A percentile compares a stretch with the other conserved stretches of the same genome.
These are phyloP conservation scores for Parastagonospora nodorum DNA, from an alignment of 2,329 filamentous ascomycete genomes.

Conservation along the genomic window DNA sequence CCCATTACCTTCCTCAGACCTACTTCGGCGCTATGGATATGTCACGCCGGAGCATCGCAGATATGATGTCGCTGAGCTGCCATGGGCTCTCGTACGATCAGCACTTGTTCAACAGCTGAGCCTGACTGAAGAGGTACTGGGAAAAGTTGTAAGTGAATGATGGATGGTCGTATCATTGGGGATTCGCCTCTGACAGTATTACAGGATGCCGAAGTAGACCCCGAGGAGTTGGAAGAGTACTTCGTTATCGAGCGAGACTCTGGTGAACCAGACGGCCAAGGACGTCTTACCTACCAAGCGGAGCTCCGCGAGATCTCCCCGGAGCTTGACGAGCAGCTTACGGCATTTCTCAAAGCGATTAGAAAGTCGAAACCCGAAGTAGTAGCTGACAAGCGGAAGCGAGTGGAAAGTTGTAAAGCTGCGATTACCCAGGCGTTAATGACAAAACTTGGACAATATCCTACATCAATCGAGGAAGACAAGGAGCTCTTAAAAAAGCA, in stretches of 20 bases:
- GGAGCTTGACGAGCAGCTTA: slow-evolving; percentile 26
- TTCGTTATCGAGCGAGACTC: slow-evolving; percentile 30
- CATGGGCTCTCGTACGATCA: slow-evolving; percentile 16
- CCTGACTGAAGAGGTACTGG: slow-evolving; percentile 5
- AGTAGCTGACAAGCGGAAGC: slow-evolving; percentile 17
- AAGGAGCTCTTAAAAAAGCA: slow-evolving; percentile 10
- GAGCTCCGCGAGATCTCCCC: slow-evolving; percentile 15
- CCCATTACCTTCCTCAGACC: slow-evolving; percentile 26
- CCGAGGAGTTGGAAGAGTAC: slow-evolving; percentile 20
- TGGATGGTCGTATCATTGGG: no score
- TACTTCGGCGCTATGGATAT: slow-evolving; percentile 29
- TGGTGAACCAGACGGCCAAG: slow-evolving; percentile 25
- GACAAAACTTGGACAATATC: slow-evolving; percentile 18
- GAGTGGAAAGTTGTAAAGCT: slow-evolving; percentile 10
- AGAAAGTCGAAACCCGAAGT: slow-evolving; percentile 14
- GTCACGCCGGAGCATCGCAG: slow-evolving; percentile 24
- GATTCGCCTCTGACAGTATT: background rate
- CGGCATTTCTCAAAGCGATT: slow-evolving; percentile 15
- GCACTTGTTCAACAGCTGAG: slow-evolving; percentile 8
- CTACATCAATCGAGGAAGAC: slow-evolving; percentile 18
- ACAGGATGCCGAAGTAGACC: slow-evolving; percentile 9
- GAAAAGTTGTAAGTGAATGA: slow-evolving; percentile 8
- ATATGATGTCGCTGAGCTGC: slow-evolving; percentile 25
- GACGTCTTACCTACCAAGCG: slow-evolving; percentile 12
- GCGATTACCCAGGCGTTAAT: slow-evolving; percentile 12